A percentile compares a stretch with the other conserved stretches of the same genome.
Evolutionary conservation across 169 alveolate species (phyloP).

Genomic region (Cryptosporidium sp.): DNA sequence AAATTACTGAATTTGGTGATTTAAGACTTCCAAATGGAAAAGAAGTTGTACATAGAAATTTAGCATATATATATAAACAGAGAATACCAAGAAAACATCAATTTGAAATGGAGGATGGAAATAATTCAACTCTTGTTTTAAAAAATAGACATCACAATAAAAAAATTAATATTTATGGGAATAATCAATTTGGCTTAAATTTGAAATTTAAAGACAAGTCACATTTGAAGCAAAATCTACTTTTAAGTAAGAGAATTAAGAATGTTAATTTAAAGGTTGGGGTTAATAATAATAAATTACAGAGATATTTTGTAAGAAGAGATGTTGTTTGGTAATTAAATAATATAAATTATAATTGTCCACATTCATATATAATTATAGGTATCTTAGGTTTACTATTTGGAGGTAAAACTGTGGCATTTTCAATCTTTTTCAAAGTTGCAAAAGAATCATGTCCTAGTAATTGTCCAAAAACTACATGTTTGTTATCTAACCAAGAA

Average conservation of each 20-base stretch:
- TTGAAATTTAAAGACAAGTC: background rate
- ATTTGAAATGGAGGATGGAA: background rate
- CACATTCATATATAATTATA: slow-evolving; percentile 59
- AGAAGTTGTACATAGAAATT: slow-evolving; percentile 87
- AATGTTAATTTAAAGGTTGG: slow-evolving; percentile 36
- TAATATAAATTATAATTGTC: slow-evolving; percentile 26
- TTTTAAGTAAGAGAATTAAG: slow-evolving; percentile 31
- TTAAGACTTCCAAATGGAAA: slow-evolving; percentile 88
- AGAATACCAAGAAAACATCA: slow-evolving; percentile 5
- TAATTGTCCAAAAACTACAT: slow-evolving; percentile 94
- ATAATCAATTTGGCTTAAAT: background rate
- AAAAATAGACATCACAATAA: background rate
- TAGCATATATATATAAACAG: slow-evolving; percentile 87
- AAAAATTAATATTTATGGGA: background rate
- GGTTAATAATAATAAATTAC: slow-evolving; percentile 58
- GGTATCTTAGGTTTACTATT: slow-evolving; percentile 83
- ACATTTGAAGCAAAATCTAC: slow-evolving; percentile 29
- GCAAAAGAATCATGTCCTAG: slow-evolving; percentile 85
- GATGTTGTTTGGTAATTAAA: slow-evolving; percentile 54
- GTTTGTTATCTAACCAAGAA: slow-evolving; percentile 96
- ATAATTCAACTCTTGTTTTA: background rate
- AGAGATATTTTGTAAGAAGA: slow-evolving; percentile 52
- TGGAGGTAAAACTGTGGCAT: slow-evolving; percentile 86
- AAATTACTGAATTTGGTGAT: slow-evolving; percentile 83
- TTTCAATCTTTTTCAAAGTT: slow-evolving; percentile 86